Base-by-base conservation (phyloP, 2,329 filamentous ascomycete genomes). In the Diplodia seriata region DNA sequence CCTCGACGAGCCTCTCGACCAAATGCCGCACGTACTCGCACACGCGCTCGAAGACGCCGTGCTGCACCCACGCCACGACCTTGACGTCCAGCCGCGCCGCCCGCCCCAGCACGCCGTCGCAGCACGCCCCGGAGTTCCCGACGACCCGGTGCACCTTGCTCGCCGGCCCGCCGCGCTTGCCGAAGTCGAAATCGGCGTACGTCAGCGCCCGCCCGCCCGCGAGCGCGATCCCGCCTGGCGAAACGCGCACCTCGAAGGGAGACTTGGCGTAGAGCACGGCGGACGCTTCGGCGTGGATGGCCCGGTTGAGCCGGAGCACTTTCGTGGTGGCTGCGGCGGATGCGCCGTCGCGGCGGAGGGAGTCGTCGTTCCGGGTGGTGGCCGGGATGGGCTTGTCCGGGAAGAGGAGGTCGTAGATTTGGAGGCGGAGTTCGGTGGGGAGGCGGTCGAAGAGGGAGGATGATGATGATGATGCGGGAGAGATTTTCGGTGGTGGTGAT, bases 361-460 rank as follows among this genome's bases (percentile, higher is more conserved):
- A 2, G 47, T 18, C n/a, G 59, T 11, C 36, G 49, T 50, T 11
- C 1, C 2, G 0, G 33, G 33, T 1, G 61, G 54, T 59, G 55
- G 54, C 36, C 1, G 65, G 65, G n/a, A 67, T 49, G 5, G 38
- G 20, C 20, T 67, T 53, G 65, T 49, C 36, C 4, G 65, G 54
- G 65, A 67, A 67, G 54, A 67, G 55, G 65, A 31, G 31, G 31
- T 67, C 65, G 65, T 67, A 67, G 65, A 67, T 61, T 26, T 67
- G 65, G 43, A 67, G 65, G 55, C 65, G 65, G 20, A 67, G 65
- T 20, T 67, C 65, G 29, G 55, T 56, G 8, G 65, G 65, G 2
- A 67, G 65, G 14, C 55, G 65, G 29, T 67, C 43, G 43, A 67
- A 26, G 29, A 67, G 55, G 6, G 65, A 61, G 11, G 53, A 6